These are phyloP conservation scores for Fraxinus platypoda DNA, from an alignment of 305 asterid species.

Conservation along the genomic window DNA sequence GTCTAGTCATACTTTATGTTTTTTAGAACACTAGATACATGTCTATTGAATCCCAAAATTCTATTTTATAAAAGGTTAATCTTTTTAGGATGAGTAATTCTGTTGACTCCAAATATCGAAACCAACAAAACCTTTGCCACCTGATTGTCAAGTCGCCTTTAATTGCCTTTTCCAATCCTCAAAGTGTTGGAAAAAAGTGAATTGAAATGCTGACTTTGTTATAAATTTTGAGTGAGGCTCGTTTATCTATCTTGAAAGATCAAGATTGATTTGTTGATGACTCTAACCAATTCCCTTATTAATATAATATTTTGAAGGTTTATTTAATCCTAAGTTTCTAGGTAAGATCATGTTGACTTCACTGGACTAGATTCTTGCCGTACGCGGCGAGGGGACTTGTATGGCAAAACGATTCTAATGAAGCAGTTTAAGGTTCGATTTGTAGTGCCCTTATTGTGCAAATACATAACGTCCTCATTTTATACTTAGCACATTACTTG, in stretches of 20 bases:
- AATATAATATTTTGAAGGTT: too few relatives aligned
- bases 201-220: too few relatives aligned
- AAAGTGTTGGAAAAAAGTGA: background rate
- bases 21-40: too few relatives aligned
- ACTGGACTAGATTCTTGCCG: background rate
- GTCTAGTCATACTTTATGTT: too few relatives aligned
- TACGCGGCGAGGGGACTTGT: background rate
- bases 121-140: background rate
- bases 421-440: background rate
- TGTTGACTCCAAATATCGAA: background rate
- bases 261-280: background rate
- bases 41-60: too few relatives aligned
- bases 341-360: background rate
- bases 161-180: too few relatives aligned
- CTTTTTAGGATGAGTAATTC: background rate
- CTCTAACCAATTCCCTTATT: background rate
- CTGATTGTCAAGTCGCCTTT: background rate
- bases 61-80: too few relatives aligned
- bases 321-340: too few relatives aligned
- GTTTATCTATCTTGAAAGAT: too few relatives aligned
- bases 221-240: too few relatives aligned
- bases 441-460: background rate
- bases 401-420: background rate
- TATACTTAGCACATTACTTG: too few relatives aligned
- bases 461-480: too few relatives aligned